Evolutionary conservation across 768 basidiomycete species (phyloP).

Genomic region (Multifurca ochricompacta): DNA sequence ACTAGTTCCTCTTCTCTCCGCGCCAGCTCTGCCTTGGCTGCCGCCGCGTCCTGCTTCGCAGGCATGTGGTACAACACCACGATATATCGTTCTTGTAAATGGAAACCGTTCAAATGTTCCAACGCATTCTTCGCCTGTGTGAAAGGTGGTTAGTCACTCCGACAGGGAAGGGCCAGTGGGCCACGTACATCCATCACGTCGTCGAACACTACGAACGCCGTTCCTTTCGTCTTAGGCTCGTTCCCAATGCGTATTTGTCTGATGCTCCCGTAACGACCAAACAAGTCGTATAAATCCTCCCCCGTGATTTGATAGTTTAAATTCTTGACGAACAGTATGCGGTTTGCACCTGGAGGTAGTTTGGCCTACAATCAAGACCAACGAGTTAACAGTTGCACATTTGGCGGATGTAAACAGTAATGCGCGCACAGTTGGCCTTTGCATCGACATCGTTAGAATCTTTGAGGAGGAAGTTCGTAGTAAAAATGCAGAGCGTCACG

Average conservation of each 20-base stretch:
- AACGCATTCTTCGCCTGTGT: slow-evolving; percentile 89
- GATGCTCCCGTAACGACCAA: slow-evolving; percentile 95
- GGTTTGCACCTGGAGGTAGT: slow-evolving; percentile 86
- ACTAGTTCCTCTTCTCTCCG: slow-evolving; percentile 85
- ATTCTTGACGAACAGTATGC: slow-evolving; percentile 91
- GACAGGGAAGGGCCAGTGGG: not conserved
- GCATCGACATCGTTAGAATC: slow-evolving; percentile 45
- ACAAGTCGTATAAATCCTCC: slow-evolving; percentile 92
- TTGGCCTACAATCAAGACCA: slow-evolving; percentile 45
- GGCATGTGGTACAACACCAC: slow-evolving; percentile 98
- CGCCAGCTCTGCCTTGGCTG: slow-evolving; percentile 87
- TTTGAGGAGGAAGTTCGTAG: not conserved
- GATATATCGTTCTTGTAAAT: slow-evolving; percentile 95
- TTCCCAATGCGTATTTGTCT: slow-evolving; percentile 93
- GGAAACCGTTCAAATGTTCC: slow-evolving; percentile 96
- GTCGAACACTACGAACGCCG: slow-evolving; percentile 94
- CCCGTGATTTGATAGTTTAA: slow-evolving; percentile 89
- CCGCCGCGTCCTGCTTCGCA: slow-evolving; percentile 90
- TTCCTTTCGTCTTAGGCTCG: slow-evolving; percentile 87
- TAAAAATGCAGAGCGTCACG: no score
- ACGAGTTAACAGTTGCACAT: not conserved
- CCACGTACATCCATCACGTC: slow-evolving; percentile 87
- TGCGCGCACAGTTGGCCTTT: slow-evolving; percentile 57
- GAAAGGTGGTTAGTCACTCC: slow-evolving; percentile 12
- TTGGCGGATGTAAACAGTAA: not conserved